phyloP scores from a whole-genome alignment of 2,329 filamentous ascomycete species.

The Hymenoscyphus fraxineus region DNA sequence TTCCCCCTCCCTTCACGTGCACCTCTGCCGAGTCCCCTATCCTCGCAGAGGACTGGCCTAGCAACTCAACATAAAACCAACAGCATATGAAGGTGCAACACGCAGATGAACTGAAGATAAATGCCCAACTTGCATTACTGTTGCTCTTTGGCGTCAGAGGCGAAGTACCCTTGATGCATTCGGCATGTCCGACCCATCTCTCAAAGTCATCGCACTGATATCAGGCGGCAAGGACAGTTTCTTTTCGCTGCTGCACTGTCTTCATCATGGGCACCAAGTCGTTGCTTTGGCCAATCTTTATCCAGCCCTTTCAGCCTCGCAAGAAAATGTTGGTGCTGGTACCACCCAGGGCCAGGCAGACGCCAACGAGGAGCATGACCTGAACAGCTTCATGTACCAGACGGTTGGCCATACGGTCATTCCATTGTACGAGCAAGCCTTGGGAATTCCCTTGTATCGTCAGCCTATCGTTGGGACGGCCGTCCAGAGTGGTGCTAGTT shows the following conservation, averaged over 20 bases:
- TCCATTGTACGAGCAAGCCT: slow-evolving; percentile 75
- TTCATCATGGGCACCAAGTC: slow-evolving; percentile 77
- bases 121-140: background rate
- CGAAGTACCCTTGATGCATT: background rate
- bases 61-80: background rate
- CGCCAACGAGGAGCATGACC: slow-evolving; percentile 53
- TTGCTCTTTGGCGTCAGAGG: slow-evolving; percentile 3
- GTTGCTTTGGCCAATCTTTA: slow-evolving; percentile 88
- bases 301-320: slow-evolving; percentile 43
- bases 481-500: slow-evolving; percentile 68
- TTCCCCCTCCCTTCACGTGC: too few relatives aligned
- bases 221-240: slow-evolving; percentile 98
- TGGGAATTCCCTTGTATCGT: slow-evolving; percentile 80
- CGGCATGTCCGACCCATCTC: slow-evolving; percentile 30
- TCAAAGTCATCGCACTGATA: slow-evolving; percentile 85
- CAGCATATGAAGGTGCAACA: background rate
- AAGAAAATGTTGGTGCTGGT: slow-evolving; percentile 9
- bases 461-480: slow-evolving; percentile 70
- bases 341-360: slow-evolving; percentile 22
- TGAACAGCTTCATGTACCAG: slow-evolving; percentile 99
- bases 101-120: background rate
- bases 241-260: slow-evolving; percentile 86
- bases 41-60: background rate
- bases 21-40: background rate
- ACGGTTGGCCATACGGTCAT: slow-evolving; percentile 88